Evolutionary conservation across 768 basidiomycete species (phyloP).

Genomic region (Pulveroboletus sp.): DNA sequence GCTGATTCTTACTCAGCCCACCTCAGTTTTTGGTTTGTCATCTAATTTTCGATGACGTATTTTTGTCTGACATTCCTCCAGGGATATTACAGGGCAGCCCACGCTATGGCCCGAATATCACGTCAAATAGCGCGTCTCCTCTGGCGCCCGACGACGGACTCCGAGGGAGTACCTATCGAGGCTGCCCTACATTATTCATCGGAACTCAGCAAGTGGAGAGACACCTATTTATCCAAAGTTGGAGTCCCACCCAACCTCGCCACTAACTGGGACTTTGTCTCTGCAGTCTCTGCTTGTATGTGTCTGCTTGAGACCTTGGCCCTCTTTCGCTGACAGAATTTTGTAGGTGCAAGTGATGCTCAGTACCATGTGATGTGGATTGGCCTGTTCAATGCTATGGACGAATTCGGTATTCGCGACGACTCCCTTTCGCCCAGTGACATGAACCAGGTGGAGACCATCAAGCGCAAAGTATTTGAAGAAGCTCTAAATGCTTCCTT

Average conservation of each 20-base stretch:
- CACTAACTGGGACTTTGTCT: slow-evolving; percentile 86
- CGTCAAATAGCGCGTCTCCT: slow-evolving; percentile 77
- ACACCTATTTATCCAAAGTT: slow-evolving; percentile 67
- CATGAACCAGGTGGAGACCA: slow-evolving; percentile 59
- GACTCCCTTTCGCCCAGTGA: slow-evolving; percentile 28
- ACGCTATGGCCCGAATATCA: slow-evolving; percentile 77
- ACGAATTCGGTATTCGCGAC: slow-evolving; percentile 81
- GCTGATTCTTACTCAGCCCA: slow-evolving; percentile 7
- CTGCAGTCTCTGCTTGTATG: slow-evolving; percentile 61
- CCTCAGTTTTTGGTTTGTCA: slow-evolving; percentile 61
- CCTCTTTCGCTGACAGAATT: neutral
- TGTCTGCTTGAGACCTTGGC: neutral
- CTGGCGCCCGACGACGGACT: slow-evolving; percentile 74
- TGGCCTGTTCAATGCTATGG: slow-evolving; percentile 71
- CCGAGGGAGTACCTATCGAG: slow-evolving; percentile 71
- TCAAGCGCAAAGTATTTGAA: slow-evolving; percentile 66
- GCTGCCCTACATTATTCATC: slow-evolving; percentile 53
- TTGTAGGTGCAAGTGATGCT: slow-evolving; percentile 72
- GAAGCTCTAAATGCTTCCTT: slow-evolving; percentile 83
- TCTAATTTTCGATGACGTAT: slow-evolving; percentile 3
- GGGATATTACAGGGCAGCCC: slow-evolving; percentile 82
- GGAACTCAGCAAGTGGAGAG: slow-evolving; percentile 66
- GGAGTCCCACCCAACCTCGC: slow-evolving; percentile 86
- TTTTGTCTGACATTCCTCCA: slow-evolving; percentile 27
- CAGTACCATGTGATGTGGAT: slow-evolving; percentile 94